Conservation (phyloP, 2,329 filamentous ascomycete species). For the Zymoseptoria passerinii region DNA sequence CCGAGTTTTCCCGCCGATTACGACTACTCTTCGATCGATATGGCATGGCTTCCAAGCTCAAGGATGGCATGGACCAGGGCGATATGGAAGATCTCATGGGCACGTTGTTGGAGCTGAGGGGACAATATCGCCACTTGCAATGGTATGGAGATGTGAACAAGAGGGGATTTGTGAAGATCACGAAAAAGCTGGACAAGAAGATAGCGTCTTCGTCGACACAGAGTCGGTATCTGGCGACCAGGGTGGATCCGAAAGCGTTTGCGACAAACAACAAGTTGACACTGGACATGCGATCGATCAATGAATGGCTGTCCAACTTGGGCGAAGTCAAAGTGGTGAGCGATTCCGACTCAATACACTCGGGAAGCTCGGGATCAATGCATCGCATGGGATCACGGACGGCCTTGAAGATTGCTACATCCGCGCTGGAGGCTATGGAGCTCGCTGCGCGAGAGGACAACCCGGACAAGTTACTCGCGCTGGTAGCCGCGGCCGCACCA, state of each 20-base stretch:
- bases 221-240: constrained; percentile 77
- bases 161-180: constrained; percentile 93
- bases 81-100: constrained; percentile 88
- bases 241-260: constrained; percentile 82
- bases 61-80: constrained; percentile 70
- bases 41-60: constrained; percentile 61
- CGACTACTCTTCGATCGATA: constrained; percentile 83
- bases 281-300: constrained; percentile 60
- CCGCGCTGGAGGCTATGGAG: constrained; percentile 63
- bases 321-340: constrained; percentile 69
- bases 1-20: constrained; percentile 73
- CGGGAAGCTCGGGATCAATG: constrained; percentile 53
- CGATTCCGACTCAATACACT: constrained; percentile 63
- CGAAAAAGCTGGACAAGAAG: constrained; percentile 98
- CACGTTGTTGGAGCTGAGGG: constrained; percentile 78
- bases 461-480: constrained; percentile 44
- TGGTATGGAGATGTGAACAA: constrained; percentile 98
- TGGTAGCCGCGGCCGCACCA: constrained; percentile 23
- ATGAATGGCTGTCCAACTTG: constrained; percentile 81
- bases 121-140: constrained; percentile 80
- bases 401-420: constrained; percentile 61
- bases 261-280: constrained; percentile 61
- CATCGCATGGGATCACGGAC: constrained; percentile 69
- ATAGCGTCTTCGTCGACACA: constrained; percentile 64
- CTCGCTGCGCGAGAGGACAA: constrained; percentile 64